Base-by-base conservation (phyloP, 768 basidiomycete genomes). In the Boletellus emodensis region DNA sequence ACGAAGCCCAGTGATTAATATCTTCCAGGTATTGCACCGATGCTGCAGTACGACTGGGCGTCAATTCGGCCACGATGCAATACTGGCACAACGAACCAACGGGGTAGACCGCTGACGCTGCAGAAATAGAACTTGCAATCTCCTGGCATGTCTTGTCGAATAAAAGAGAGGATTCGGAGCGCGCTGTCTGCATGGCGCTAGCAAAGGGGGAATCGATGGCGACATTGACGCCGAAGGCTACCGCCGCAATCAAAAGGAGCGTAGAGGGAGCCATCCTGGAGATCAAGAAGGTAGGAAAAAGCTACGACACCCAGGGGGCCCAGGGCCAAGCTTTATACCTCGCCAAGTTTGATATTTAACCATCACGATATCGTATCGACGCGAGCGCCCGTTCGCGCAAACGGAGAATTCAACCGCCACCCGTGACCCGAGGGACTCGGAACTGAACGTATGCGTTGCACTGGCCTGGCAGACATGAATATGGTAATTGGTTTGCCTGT, bases 1-100 rank as follows among this genome's bases (percentile, higher is more conserved):
- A 79, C 22, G 62, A 61, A 0, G 76, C 74, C 76, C 76, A 82
- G 51, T 82, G 79, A 3, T 56, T 40, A 12, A 77, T 71, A 50
- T 76, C 81, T 17, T 64, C 60, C 0, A 42, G 43, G 51, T 79
- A 83, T 18, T 62, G 22, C 5, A 60, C 18, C 6, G 49, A 52
- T 24, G 22, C 42, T 54, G 18, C 15, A 22, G 37, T 6, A n/a
- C n/a, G 10, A 8, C 40, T 6, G 17, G 26, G 24, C 20, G 10
- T 18, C 14, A 17, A 37, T 8, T 18, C 33, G 14, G 1, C 26
- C 4, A 26, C 2, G n/a, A 5, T 1, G 30, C 4, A 38, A 36
- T 17, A 38, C 12, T 13, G 15, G 30, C 7, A 20, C 39, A 40
- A 39, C 48, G 18, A 14, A 78, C 79, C 65, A 3, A 69, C 66